Evolutionary conservation across 1,139 yeast species (phyloP).

Genomic region (Candida tetrigidarum): DNA sequence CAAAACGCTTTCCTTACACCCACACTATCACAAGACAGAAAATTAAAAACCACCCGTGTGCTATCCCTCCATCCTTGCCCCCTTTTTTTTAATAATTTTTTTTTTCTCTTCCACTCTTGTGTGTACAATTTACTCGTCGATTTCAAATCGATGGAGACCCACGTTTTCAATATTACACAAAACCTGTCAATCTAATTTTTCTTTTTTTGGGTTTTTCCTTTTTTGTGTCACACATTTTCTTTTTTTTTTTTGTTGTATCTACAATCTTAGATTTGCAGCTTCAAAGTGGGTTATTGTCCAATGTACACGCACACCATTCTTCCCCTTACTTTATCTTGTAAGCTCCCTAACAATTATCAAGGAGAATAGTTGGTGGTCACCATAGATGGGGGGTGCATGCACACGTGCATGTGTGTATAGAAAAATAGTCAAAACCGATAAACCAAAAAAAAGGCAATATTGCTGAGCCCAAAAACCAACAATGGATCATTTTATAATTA

Average conservation of each 20-base stretch:
- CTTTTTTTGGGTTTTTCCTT: not conserved
- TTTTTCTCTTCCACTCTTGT: not conserved
- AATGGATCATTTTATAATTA: not conserved
- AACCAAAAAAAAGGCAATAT: no score
- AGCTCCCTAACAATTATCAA: no score
- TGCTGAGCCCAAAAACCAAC: no score
- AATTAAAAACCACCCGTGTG: not conserved
- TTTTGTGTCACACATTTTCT: not conserved
- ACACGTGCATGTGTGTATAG: not conserved
- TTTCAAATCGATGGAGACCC: no score
- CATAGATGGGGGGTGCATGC: no score
- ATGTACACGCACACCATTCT: not conserved
- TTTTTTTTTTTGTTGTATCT: not conserved
- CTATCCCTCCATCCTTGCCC: not conserved
- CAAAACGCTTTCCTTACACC: not conserved
- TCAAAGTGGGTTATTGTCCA: no score
- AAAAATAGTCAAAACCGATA: no score
- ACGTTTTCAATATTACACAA: constrained; percentile 9
- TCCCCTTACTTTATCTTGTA: not conserved
- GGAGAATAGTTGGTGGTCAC: not conserved
- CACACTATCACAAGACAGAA: not conserved
- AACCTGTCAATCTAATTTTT: not conserved
- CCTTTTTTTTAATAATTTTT: not conserved
- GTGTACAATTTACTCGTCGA: no score
- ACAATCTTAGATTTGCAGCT: constrained; percentile 9